Conservation (phyloP, 352 stramenopile species). For the Synura sp. region DNA sequence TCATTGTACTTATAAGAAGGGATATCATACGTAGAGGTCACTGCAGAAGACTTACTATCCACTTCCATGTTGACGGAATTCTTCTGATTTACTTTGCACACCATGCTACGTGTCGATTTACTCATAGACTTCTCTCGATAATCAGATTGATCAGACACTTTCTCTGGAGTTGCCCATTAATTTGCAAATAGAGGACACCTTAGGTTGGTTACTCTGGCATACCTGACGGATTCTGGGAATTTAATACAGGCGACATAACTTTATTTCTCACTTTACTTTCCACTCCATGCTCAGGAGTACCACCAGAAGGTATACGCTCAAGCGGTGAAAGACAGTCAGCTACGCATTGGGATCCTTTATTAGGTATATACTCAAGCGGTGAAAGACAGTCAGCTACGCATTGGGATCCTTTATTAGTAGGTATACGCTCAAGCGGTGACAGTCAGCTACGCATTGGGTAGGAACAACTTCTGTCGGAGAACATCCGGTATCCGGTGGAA, state of each 20-base stretch:
- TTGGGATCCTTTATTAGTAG: slow-evolving; percentile 28
- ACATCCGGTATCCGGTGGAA: slow-evolving; percentile 37
- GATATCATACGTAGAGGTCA: slow-evolving; percentile 39
- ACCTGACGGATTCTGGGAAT: slow-evolving; percentile 36
- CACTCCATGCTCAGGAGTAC: slow-evolving; percentile 32
- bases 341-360: slow-evolving; percentile 37
- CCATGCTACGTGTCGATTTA: too few species aligned
- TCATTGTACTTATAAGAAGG: too few species aligned
- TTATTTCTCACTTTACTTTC: slow-evolving; percentile 36
- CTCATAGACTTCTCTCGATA: too few species aligned
- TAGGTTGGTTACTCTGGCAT: too few species aligned
- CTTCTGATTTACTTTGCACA: too few species aligned
- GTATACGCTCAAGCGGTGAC: slow-evolving; percentile 39
- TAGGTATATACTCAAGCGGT: slow-evolving; percentile 36
- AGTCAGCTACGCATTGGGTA: slow-evolving; percentile 38
- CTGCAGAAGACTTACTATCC: slow-evolving; percentile 41
- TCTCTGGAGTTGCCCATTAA: too few species aligned
- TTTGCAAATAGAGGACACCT: too few species aligned
- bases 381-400: slow-evolving; percentile 36
- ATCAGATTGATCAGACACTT: too few species aligned
- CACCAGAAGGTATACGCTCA: slow-evolving; percentile 40
- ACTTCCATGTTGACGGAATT: slow-evolving; percentile 38
- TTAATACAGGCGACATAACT: slow-evolving; percentile 23
- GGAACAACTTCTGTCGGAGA: slow-evolving; percentile 35
- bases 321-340: slow-evolving; percentile 37